A percentile compares a stretch with the other conserved stretches of the same genome.
Conservation (phyloP, 2,329 filamentous ascomycete species). For the Alternaria triticimaculans region DNA sequence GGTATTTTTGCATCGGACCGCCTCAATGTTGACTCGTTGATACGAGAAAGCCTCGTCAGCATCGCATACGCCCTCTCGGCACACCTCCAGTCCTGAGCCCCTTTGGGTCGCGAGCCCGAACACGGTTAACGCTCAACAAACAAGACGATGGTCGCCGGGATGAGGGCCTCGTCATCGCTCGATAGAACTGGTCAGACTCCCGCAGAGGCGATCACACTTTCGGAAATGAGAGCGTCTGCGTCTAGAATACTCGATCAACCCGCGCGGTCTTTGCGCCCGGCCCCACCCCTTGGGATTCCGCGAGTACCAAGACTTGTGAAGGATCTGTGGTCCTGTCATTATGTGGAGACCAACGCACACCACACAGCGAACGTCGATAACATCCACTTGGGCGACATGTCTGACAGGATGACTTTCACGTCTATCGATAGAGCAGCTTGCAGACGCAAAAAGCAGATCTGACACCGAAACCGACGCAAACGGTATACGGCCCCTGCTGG, state of each 20-base stretch:
- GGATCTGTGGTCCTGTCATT: constrained; percentile 1
- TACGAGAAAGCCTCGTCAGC: constrained; percentile 9
- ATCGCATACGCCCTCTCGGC: background rate
- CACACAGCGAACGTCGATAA: background rate
- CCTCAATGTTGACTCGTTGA: constrained; percentile 6
- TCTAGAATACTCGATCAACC: constrained; percentile 13
- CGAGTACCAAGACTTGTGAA: constrained; percentile 5
- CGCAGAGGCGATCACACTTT: background rate
- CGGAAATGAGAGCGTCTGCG: constrained; percentile 10
- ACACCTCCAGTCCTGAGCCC: background rate
- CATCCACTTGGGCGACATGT: background rate
- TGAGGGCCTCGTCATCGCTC: constrained; percentile 1
- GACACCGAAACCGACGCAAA: background rate
- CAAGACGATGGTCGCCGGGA: background rate
- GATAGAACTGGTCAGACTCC: constrained; percentile 6
- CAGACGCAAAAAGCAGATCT: background rate
- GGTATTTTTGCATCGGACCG: background rate
- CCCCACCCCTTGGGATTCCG: constrained; percentile 9
- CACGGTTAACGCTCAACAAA: constrained; percentile 2
- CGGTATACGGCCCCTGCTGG: background rate
- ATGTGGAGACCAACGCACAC: background rate
- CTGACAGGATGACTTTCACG: background rate
- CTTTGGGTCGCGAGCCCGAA: constrained; percentile 3
- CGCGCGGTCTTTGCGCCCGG: constrained; percentile 7
- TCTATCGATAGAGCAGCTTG: background rate